Evolutionary conservation across 768 basidiomycete species (phyloP).

Genomic region (Amanita pallidorosea): DNA sequence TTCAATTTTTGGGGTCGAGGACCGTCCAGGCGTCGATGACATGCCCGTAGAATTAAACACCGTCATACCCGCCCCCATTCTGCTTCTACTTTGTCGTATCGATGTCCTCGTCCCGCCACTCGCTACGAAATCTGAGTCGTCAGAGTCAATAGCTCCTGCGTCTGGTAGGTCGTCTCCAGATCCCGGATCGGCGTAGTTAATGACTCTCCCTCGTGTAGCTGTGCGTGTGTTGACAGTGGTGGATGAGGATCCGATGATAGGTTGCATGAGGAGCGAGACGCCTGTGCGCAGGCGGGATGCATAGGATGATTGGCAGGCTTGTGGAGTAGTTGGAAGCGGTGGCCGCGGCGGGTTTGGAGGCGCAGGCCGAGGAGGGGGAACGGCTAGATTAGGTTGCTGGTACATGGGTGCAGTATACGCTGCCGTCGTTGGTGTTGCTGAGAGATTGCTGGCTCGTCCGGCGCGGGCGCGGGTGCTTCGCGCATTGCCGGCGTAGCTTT

Average conservation of each 20-base stretch:
- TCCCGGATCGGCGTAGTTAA: slow-evolving; percentile 84
- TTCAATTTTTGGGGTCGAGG: slow-evolving; percentile 25
- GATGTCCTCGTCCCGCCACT: slow-evolving; percentile 52
- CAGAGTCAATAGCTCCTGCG: slow-evolving; percentile 73
- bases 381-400: slow-evolving; percentile 21
- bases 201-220: slow-evolving; percentile 48
- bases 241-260: slow-evolving; percentile 42
- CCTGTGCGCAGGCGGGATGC: slow-evolving; percentile 88
- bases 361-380: slow-evolving; percentile 20
- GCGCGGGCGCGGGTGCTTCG: slow-evolving; percentile 31
- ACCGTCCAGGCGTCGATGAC: slow-evolving; percentile 26
- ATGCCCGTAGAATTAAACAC: slow-evolving; percentile 43
- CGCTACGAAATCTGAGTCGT: slow-evolving; percentile 74
- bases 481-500: slow-evolving; percentile 22
- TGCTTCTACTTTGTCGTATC: slow-evolving; percentile 32
- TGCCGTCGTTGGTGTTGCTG: slow-evolving; percentile 17
- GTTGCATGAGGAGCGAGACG: slow-evolving; percentile 83
- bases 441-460: slow-evolving; percentile 33
- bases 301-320: slow-evolving; percentile 77
- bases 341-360: slow-evolving; percentile 41
- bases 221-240: slow-evolving; percentile 25
- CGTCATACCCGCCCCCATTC: slow-evolving; percentile 36
- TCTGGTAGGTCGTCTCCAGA: slow-evolving; percentile 77
- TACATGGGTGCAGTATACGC: slow-evolving; percentile 22
- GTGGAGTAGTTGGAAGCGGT: slow-evolving; percentile 48